A percentile compares a stretch with the other conserved stretches of the same genome.
Conservation (phyloP, 176 grass and related monocot species). For the Panicum miliaceum region DNA sequence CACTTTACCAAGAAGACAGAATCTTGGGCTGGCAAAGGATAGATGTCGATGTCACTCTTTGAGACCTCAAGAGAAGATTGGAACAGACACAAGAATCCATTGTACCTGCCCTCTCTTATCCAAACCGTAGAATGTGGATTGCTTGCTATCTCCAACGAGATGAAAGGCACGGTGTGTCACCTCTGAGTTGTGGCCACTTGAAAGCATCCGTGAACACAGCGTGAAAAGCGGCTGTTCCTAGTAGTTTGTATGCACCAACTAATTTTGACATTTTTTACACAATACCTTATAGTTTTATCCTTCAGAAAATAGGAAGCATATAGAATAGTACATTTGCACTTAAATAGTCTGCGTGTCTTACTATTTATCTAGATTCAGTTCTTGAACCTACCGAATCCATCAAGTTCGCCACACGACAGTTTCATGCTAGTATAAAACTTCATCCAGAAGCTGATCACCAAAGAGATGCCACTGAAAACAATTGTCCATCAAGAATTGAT, state of each 20-base stretch:
- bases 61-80: constrained; percentile 8
- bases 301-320: not conserved
- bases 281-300: not conserved
- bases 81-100: constrained; percentile 7
- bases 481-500: not conserved
- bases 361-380: not conserved
- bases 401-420: not conserved
- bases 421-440: constrained; percentile 13
- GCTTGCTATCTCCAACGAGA: not conserved
- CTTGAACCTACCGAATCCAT: not conserved
- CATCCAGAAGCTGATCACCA: constrained; percentile 11
- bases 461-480: constrained; percentile 4
- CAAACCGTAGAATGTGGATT: constrained; percentile 31
- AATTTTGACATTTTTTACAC: not conserved
- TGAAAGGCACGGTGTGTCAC: constrained; percentile 10
- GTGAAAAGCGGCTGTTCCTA: not conserved
- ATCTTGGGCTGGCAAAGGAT: constrained; percentile 29
- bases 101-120: constrained; percentile 42
- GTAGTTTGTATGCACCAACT: not conserved
- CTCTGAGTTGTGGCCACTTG: not conserved
- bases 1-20: not conserved
- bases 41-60: constrained; percentile 33
- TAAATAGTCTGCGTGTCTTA: not conserved
- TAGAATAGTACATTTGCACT: not conserved
- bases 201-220: not conserved